phyloP scores from a whole-genome alignment of 2,329 filamentous ascomycete genomes.

The Colletotrichum zoysiae region DNA sequence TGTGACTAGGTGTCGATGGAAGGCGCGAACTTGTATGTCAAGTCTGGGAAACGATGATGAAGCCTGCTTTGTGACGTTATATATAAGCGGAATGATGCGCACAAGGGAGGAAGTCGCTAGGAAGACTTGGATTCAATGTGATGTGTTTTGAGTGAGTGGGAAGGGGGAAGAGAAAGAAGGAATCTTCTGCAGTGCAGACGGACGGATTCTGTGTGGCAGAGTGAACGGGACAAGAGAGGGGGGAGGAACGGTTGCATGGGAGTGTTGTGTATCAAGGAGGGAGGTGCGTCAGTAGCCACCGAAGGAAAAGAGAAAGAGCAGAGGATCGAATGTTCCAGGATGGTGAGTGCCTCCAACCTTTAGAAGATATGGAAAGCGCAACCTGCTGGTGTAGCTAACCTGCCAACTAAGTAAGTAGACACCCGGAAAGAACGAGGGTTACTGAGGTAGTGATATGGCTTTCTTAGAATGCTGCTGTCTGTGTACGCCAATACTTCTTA shows the following conservation, averaged over 20 bases:
- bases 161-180: neutral
- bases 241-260: neutral
- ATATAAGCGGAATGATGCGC: too few relatives aligned
- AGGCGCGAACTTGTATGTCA: neutral
- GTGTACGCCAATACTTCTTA: neutral
- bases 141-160: neutral
- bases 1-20: neutral
- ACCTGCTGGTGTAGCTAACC: too few relatives aligned
- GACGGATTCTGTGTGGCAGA: neutral
- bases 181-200: neutral
- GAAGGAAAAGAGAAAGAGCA: neutral
- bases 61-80: neutral
- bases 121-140: neutral
- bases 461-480: neutral
- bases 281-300: neutral
- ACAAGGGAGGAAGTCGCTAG: neutral
- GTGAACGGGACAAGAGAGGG: neutral
- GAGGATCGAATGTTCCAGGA: neutral
- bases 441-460: neutral
- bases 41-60: neutral
- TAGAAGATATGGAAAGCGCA: neutral
- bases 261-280: neutral
- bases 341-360: neutral
- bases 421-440: neutral
- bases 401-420: neutral